Conservation (phyloP, 805 yeast genomes). For the Candida silvatica region DNA sequence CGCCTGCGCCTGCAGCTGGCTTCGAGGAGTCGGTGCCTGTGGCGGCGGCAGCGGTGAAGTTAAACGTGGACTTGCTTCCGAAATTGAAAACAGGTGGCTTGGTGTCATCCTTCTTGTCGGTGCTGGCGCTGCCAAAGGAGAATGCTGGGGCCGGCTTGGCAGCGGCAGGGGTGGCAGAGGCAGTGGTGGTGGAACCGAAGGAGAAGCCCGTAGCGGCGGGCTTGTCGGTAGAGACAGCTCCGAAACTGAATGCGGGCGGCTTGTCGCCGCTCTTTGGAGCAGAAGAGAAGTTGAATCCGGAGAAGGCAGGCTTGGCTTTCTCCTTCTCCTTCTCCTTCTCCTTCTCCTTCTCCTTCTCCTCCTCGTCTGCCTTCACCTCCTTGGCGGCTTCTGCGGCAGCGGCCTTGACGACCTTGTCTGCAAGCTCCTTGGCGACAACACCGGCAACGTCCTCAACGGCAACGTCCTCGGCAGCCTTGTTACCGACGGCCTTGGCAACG, state of each 20-base stretch:
- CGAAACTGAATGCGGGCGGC: slow-evolving; percentile 9
- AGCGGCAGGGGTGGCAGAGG: neutral
- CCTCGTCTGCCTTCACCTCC: no score
- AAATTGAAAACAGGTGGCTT: slow-evolving; percentile 3
- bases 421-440: slow-evolving; percentile 2
- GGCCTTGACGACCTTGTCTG: slow-evolving; percentile 14
- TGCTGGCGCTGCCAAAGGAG: neutral
- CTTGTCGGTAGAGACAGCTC: slow-evolving; percentile 1
- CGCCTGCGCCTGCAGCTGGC: slow-evolving; percentile 9
- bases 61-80: slow-evolving; percentile 3
- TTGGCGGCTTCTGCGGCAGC: slow-evolving; percentile 6
- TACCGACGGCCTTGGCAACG: slow-evolving; percentile 2
- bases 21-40: slow-evolving; percentile 2
- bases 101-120: slow-evolving; percentile 2
- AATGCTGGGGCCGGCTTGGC: slow-evolving; percentile 2
- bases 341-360: no score
- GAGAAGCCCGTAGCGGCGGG: slow-evolving; percentile 2
- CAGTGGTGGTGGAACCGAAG: neutral
- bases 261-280: slow-evolving; percentile 5
- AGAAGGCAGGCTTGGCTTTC: slow-evolving; percentile 2
- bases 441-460: slow-evolving; percentile 4
- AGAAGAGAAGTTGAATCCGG: slow-evolving; percentile 1
- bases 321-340: slow-evolving; percentile 3
- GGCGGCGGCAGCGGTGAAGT: slow-evolving; percentile 7
- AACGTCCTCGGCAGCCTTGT: slow-evolving; percentile 16